Evolutionary conservation across 257 asterid genomes (phyloP).

Genomic region (Gentiana dahurica): DNA sequence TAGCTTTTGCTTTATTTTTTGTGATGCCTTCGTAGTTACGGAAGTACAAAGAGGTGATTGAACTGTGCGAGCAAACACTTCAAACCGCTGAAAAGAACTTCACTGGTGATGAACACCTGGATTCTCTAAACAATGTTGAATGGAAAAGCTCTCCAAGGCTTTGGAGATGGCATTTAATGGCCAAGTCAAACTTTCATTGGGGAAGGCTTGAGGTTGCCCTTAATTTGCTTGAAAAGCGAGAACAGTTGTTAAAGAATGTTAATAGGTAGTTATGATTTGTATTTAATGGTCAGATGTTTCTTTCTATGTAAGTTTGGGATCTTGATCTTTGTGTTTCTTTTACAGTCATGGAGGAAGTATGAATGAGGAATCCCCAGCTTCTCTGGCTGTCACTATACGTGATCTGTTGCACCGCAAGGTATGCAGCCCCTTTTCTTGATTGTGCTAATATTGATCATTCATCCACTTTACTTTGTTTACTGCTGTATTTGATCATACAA

Average conservation of each 20-base stretch:
- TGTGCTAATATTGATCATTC: too few relatives aligned
- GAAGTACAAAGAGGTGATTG: constrained; percentile 61
- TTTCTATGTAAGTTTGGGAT: constrained; percentile 12
- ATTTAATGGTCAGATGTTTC: constrained; percentile 7
- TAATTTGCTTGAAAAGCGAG: constrained; percentile 65
- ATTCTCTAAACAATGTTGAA: constrained; percentile 15
- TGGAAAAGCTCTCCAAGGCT: constrained; percentile 29
- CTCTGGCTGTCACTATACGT: constrained; percentile 55
- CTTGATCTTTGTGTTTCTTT: constrained; percentile 16
- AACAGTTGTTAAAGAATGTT: constrained; percentile 22
- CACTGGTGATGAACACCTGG: constrained; percentile 13
- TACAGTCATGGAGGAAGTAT: constrained; percentile 36
- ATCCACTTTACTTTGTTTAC: too few relatives aligned
- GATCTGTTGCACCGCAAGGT: constrained; percentile 73
- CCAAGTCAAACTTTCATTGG: constrained; percentile 54
- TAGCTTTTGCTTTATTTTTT: constrained; percentile 5
- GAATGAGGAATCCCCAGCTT: constrained; percentile 28
- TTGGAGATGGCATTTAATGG: constrained; percentile 83
- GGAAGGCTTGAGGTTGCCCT: constrained; percentile 87
- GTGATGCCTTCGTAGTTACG: constrained; percentile 33
- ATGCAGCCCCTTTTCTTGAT: constrained; percentile 11
- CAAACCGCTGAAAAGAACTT: constrained; percentile 56
- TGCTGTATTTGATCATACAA: too few relatives aligned
- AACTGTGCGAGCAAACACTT: constrained; percentile 65
- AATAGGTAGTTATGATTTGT: constrained; percentile 33